Evolutionary conservation across 2,329 filamentous ascomycete genomes (phyloP).

Genomic region (Calonectria hawksworthii): DNA sequence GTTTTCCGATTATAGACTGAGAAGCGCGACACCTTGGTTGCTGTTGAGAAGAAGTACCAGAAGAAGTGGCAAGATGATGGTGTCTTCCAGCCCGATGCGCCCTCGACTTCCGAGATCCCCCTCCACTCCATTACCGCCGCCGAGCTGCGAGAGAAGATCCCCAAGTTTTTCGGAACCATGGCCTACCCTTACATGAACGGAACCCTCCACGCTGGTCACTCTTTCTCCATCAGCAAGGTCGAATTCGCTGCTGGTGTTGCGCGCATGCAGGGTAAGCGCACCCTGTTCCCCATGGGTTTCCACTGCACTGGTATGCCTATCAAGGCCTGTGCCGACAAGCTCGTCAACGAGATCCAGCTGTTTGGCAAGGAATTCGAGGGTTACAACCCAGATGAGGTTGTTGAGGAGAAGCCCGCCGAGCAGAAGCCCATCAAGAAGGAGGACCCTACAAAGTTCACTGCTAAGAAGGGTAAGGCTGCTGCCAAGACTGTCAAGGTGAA

Average conservation of each 20-base stretch:
- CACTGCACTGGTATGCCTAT: conserved; percentile 97
- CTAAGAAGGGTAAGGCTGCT: conserved; percentile 92
- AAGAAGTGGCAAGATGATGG: conserved; percentile 65
- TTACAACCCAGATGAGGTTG: conserved; percentile 75
- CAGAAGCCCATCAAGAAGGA: conserved; percentile 74
- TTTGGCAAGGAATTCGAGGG: conserved; percentile 90
- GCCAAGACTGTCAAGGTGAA: conserved; percentile 94
- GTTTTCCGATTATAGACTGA: conserved; percentile 72
- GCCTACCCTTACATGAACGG: conserved; percentile 83
- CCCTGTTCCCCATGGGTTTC: conserved; percentile 92
- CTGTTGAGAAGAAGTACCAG: conserved; percentile 93
- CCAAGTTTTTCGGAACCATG: conserved; percentile 86
- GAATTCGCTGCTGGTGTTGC: conserved; percentile 92
- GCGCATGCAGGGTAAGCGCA: conserved; percentile 90
- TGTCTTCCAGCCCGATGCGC: conserved; percentile 90
- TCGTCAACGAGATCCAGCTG: conserved; percentile 87
- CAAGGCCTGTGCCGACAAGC: conserved; percentile 96
- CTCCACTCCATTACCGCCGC: conserved; percentile 79
- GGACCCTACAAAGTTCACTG: conserved; percentile 91
- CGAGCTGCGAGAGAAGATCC: conserved; percentile 83
- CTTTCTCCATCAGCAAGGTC: conserved; percentile 91
- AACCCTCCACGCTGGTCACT: conserved; percentile 90
- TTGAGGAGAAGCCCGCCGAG: conserved; percentile 66
- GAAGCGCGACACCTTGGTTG: conserved; percentile 86
- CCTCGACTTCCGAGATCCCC: conserved; percentile 82